Percentiles rank a stretch among this genome's conserved stretches.
phyloP scores from a whole-genome alignment of 2,329 filamentous ascomycete species.

The Plenodomus biglobosus region DNA sequence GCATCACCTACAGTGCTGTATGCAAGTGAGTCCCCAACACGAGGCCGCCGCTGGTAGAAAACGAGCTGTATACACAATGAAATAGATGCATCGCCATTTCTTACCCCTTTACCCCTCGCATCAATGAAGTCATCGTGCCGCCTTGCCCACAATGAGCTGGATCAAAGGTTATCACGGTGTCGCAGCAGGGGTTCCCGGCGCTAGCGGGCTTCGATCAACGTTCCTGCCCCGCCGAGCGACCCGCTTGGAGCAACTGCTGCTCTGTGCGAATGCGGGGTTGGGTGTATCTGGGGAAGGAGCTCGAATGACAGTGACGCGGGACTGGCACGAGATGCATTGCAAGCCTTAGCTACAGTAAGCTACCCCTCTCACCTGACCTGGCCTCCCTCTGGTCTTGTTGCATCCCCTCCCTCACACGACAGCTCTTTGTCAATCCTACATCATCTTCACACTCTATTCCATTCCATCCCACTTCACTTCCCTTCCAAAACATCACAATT shows the following conservation, averaged over 20 bases:
- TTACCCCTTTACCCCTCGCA: too few relatives aligned
- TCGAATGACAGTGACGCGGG: constrained; percentile 21
- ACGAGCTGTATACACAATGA: too few relatives aligned
- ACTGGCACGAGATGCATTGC: constrained; percentile 26
- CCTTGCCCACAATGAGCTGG: too few relatives aligned
- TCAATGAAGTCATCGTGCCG: too few relatives aligned
- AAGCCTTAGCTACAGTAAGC: too few relatives aligned
- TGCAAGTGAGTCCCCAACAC: too few relatives aligned
- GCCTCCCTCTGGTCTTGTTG: constrained; percentile 7
- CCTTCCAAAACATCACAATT: constrained; percentile 15
- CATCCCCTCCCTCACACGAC: constrained; percentile 21
- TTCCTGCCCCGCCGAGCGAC: constrained; percentile 21
- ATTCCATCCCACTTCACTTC: too few relatives aligned
- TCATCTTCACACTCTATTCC: constrained; percentile 17
- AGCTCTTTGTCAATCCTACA: constrained; percentile 18
- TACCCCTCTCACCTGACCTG: constrained; percentile 27
- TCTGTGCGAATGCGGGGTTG: constrained; percentile 26
- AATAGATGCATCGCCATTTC: too few relatives aligned
- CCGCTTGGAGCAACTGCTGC: constrained; percentile 13
- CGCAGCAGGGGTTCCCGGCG: constrained; percentile 11
- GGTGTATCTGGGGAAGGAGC: constrained; percentile 28
- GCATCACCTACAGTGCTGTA: too few relatives aligned
- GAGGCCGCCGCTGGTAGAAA: too few relatives aligned
- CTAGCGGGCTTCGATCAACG: constrained; percentile 15
- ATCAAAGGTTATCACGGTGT: not conserved